These are phyloP conservation scores for Flaveria trinervia DNA, from an alignment of 129 eudicot species.

Conservation along the genomic window DNA sequence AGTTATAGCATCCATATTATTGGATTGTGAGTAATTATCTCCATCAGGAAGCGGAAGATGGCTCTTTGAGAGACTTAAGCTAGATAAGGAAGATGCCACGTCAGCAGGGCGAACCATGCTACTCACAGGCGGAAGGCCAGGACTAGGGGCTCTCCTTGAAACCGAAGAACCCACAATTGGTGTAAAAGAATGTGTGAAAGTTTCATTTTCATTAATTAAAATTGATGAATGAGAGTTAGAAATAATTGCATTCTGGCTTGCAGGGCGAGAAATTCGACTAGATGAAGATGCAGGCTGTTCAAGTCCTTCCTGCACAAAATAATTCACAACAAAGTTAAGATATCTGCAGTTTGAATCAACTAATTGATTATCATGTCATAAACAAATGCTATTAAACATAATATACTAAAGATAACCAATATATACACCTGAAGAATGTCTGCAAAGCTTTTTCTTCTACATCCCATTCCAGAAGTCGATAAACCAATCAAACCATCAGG, in stretches of 20 bases:
- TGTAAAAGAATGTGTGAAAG: conserved; percentile 45
- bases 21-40: conserved; percentile 39
- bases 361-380: background rate
- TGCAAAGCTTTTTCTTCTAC: conserved; percentile 81
- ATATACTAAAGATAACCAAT: background rate
- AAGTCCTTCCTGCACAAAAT: conserved; percentile 64
- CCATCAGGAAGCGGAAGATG: conserved; percentile 36
- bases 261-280: conserved; percentile 50
- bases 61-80: conserved; percentile 45
- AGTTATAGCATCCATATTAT: conserved; percentile 33
- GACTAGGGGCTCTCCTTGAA: conserved; percentile 43
- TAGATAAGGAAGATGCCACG: conserved; percentile 57
- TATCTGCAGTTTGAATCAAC: background rate
- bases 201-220: conserved; percentile 34
- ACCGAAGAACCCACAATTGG: conserved; percentile 46
- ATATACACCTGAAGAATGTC: conserved; percentile 76
- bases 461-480: conserved; percentile 60
- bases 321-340: background rate
- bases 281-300: conserved; percentile 45
- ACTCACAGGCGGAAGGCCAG: conserved; percentile 43
- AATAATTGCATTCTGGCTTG: conserved; percentile 52
- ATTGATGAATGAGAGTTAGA: conserved; percentile 39
- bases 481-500: conserved; percentile 44
- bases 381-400: background rate
- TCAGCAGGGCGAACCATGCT: conserved; percentile 48